phyloP scores from a whole-genome alignment of 257 asterid genomes.

The Solanum sparsipilum region DNA sequence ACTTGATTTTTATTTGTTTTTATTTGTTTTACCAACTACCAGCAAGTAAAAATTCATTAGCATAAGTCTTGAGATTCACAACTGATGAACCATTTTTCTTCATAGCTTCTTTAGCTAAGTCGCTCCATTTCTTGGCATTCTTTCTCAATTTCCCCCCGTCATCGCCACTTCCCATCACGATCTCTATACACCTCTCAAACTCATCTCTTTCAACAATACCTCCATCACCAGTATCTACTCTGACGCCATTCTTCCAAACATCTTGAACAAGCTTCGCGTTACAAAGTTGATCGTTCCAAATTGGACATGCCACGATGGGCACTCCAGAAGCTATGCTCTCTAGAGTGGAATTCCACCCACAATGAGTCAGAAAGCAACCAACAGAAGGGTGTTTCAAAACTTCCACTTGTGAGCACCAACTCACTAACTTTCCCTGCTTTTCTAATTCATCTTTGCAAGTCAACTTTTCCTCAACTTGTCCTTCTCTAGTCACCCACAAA shows the following conservation, averaged over 20 bases:
- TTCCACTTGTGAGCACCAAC: slow-evolving; percentile 19
- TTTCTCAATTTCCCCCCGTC: slow-evolving; percentile 13
- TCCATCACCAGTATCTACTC: not conserved
- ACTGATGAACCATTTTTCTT: slow-evolving; percentile 22
- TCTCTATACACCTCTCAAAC: slow-evolving; percentile 21
- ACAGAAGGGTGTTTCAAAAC: slow-evolving; percentile 13
- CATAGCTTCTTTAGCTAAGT: slow-evolving; percentile 25
- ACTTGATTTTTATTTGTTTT: not conserved
- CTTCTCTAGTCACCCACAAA: slow-evolving; percentile 17
- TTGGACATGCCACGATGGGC: slow-evolving; percentile 33
- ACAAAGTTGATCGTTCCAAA: slow-evolving; percentile 40
- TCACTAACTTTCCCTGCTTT: slow-evolving; percentile 10
- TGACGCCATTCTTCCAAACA: slow-evolving; percentile 34
- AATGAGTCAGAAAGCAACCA: slow-evolving; percentile 21
- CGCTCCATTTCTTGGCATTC: slow-evolving; percentile 28
- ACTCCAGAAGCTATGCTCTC: slow-evolving; percentile 37
- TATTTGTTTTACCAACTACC: not conserved
- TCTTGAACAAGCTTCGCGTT: slow-evolving; percentile 44
- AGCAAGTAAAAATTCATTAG: not conserved
- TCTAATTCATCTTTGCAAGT: slow-evolving; percentile 6
- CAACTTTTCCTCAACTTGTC: not conserved
- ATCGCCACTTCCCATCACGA: slow-evolving; percentile 11
- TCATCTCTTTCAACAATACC: slow-evolving; percentile 16
- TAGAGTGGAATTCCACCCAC: slow-evolving; percentile 47
- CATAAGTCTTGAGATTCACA: slow-evolving; percentile 18